Conservation (phyloP, 164 flowering plant genomes). For the Annona squamosa region DNA sequence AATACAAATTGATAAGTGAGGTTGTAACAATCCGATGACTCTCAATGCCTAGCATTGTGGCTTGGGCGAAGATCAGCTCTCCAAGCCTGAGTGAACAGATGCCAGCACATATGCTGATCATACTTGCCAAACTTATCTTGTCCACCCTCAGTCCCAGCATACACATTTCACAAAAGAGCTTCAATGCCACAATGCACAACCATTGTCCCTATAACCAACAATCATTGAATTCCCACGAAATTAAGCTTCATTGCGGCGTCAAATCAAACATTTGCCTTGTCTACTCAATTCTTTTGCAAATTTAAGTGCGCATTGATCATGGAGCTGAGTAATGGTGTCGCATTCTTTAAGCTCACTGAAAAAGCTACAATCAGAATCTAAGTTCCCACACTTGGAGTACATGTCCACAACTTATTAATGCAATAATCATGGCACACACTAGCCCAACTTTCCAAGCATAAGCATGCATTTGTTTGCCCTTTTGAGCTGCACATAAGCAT, state of each 20-base stretch:
- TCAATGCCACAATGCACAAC: constrained; percentile 55
- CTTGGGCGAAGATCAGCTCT: constrained; percentile 58
- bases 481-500: constrained; percentile 20
- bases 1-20: constrained; percentile 63
- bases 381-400: constrained; percentile 53
- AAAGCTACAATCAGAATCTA: constrained; percentile 44
- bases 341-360: constrained; percentile 42
- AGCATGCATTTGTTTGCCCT: constrained; percentile 45
- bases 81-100: constrained; percentile 54
- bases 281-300: constrained; percentile 48
- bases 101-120: constrained; percentile 62
- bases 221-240: constrained; percentile 90
- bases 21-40: constrained; percentile 52
- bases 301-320: constrained; percentile 56
- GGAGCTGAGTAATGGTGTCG: constrained; percentile 60
- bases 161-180: constrained; percentile 54
- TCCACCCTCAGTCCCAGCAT: constrained; percentile 44
- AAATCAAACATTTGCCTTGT: constrained; percentile 46
- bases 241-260: constrained; percentile 51
- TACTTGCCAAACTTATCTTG: constrained; percentile 56
- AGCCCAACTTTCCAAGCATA: constrained; percentile 41
- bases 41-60: constrained; percentile 44
- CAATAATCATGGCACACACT: constrained; percentile 31
- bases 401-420: constrained; percentile 48
- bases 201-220: constrained; percentile 63